Percentiles rank a stretch among this genome's conserved stretches.
phyloP scores from a whole-genome alignment of 768 basidiomycete genomes.

The Butyriboletus loyo region DNA sequence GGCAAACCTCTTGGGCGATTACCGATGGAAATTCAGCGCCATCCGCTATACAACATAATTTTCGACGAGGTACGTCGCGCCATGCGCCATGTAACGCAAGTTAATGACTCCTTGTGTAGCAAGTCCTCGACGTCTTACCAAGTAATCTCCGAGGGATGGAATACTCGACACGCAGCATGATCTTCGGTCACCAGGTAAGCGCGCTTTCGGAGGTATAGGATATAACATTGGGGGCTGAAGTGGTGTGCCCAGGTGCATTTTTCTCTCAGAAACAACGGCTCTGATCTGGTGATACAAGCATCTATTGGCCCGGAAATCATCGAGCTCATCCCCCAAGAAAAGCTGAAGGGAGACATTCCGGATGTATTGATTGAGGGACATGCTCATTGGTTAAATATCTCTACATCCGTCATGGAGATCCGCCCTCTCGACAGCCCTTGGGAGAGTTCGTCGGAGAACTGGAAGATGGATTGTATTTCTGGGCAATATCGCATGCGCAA shows the following conservation, averaged over 20 bases:
- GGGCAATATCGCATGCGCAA: not conserved
- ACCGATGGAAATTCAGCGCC: slow-evolving; percentile 16
- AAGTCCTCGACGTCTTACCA: slow-evolving; percentile 21
- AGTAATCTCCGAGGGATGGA: slow-evolving; percentile 26
- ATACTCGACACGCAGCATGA: slow-evolving; percentile 18
- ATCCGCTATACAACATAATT: slow-evolving; percentile 18
- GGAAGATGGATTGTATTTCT: slow-evolving; percentile 16
- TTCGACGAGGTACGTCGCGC: slow-evolving; percentile 18
- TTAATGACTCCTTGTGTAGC: slow-evolving; percentile 12
- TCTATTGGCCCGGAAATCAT: not conserved
- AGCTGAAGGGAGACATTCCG: slow-evolving; percentile 23
- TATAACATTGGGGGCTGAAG: not conserved
- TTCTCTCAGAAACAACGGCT: slow-evolving; percentile 5
- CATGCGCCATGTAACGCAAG: not conserved
- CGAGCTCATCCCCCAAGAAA: slow-evolving; percentile 19
- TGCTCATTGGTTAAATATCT: slow-evolving; percentile 29
- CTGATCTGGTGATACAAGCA: slow-evolving; percentile 20
- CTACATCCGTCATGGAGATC: slow-evolving; percentile 20
- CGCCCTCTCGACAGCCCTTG: slow-evolving; percentile 18
- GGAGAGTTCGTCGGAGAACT: slow-evolving; percentile 18
- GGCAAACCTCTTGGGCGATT: slow-evolving; percentile 24
- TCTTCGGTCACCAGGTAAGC: slow-evolving; percentile 21
- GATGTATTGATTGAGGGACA: slow-evolving; percentile 11
- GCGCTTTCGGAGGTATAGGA: not conserved
- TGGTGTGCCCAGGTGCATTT: slow-evolving; percentile 21